Conservation (phyloP, 176 grass and related monocot species). For the sorghum (Sorghum bicolor) region Sorghum_bicolor_NCBIv3 NC_012873.2:5728001-5728500, state of each 20-base stretch:
- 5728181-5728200: neutral
- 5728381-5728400: no score
- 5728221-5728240: constrained; percentile 13
- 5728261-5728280: neutral
- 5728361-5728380: constrained; percentile 1
- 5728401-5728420: no score
- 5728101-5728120: neutral
- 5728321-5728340: constrained; percentile 6
- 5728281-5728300: constrained; percentile 28
- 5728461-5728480: no score
- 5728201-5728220: neutral
- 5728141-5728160: constrained; percentile 25
- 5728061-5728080: constrained; percentile 26
- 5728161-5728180: neutral
- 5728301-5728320: constrained; percentile 18
- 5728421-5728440: no score
- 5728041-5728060: constrained; percentile 54
- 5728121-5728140: constrained; percentile 29
- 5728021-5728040: constrained; percentile 49
- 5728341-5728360: neutral
- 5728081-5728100: neutral
- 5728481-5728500: no score
- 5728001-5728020: constrained; percentile 36
- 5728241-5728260: neutral
- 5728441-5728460: no score